These are phyloP conservation scores for Candida jianshihensis DNA, from an alignment of 805 yeast species.

Conservation along the genomic window DNA sequence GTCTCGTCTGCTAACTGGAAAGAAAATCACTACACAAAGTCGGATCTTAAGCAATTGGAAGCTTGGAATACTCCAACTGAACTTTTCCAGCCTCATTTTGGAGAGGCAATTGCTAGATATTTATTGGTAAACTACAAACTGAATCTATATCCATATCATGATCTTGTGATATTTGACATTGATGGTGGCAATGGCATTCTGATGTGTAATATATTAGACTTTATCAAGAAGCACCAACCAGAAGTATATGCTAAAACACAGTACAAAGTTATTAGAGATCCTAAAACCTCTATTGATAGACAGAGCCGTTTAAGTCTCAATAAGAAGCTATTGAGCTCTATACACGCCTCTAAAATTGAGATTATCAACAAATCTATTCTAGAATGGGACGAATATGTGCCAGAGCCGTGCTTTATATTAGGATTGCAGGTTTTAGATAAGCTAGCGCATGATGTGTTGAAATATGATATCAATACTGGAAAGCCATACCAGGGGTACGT, in stretches of 20 bases:
- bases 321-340: slow-evolving; percentile 16
- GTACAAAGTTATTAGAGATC: slow-evolving; percentile 32
- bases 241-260: slow-evolving; percentile 63
- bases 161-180: slow-evolving; percentile 73
- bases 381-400: slow-evolving; percentile 56
- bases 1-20: no score
- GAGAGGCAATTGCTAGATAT: slow-evolving; percentile 80
- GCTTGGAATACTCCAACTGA: slow-evolving; percentile 91
- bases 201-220: slow-evolving; percentile 69
- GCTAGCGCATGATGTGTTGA: slow-evolving; percentile 72
- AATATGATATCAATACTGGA: slow-evolving; percentile 63
- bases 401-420: slow-evolving; percentile 66
- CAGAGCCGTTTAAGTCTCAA: slow-evolving; percentile 15
- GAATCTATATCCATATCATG: slow-evolving; percentile 61
- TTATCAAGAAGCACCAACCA: slow-evolving; percentile 53
- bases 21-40: slow-evolving; percentile 48
- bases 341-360: slow-evolving; percentile 51
- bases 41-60: slow-evolving; percentile 38
- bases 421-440: slow-evolving; percentile 84
- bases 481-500: slow-evolving; percentile 76
- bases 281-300: slow-evolving; percentile 21
- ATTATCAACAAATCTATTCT: slow-evolving; percentile 71
- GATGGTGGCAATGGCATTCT: slow-evolving; percentile 90
- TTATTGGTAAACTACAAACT: slow-evolving; percentile 63
- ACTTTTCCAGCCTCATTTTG: slow-evolving; percentile 75